These are phyloP conservation scores for Xerocomellus dryophilus DNA, from an alignment of 768 basidiomycete species.

Conservation along the genomic window DNA sequence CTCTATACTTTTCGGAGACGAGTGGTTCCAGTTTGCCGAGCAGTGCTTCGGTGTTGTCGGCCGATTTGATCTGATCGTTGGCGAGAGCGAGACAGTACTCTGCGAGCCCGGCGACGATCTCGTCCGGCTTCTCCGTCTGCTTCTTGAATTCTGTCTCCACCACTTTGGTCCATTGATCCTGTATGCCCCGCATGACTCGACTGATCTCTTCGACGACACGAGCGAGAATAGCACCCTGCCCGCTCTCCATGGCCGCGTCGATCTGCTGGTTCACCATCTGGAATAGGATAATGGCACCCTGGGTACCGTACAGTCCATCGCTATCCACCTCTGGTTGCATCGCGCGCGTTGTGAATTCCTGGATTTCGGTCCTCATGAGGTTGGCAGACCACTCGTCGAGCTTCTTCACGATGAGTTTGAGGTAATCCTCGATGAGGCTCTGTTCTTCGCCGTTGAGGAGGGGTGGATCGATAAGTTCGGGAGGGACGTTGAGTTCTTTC, in stretches of 20 bases:
- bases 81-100: constrained; percentile 96
- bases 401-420: constrained; percentile 88
- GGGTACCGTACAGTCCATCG: constrained; percentile 86
- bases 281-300: constrained; percentile 93
- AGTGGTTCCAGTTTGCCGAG: constrained; percentile 83
- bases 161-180: constrained; percentile 82
- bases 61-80: constrained; percentile 96
- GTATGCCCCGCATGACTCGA: constrained; percentile 85
- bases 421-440: constrained; percentile 90
- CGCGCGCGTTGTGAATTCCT: constrained; percentile 77
- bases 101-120: constrained; percentile 81
- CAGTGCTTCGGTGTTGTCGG: constrained; percentile 88
- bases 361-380: constrained; percentile 86
- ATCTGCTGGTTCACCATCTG: constrained; percentile 98
- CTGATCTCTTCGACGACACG: constrained; percentile 86
- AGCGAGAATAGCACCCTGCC: constrained; percentile 89
- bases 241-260: constrained; percentile 92
- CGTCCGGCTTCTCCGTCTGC: constrained; percentile 84
- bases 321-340: constrained; percentile 86
- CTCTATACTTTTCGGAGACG: constrained; percentile 89
- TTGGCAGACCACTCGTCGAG: constrained; percentile 97
- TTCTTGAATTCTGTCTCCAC: constrained; percentile 86
- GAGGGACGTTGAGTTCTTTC: constrained; percentile 86
- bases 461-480: constrained; percentile 81
- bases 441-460: constrained; percentile 96